phyloP scores from a whole-genome alignment of 2,329 filamentous ascomycete species.

The Sporothrix phasma region DNA sequence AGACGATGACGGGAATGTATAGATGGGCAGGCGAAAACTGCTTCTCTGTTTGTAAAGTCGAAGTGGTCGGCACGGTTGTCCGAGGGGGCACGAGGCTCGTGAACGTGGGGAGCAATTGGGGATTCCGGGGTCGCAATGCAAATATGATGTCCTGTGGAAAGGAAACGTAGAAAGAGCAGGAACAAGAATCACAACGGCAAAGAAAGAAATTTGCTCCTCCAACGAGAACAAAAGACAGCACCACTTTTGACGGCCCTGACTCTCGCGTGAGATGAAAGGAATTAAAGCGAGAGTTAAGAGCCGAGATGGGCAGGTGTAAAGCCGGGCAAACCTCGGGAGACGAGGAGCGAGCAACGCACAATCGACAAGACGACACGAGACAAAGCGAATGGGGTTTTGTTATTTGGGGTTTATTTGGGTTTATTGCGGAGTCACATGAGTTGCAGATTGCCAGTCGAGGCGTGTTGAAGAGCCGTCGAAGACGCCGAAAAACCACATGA shows the following conservation, averaged over 20 bases:
- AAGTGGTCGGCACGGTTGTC: background rate
- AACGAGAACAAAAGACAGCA: background rate
- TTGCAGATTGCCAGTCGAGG: no score
- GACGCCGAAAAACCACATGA: background rate
- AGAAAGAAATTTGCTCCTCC: background rate
- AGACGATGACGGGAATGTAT: background rate
- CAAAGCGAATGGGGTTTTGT: background rate
- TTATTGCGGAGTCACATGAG: background rate
- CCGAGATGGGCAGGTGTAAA: background rate
- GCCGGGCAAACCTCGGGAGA: slow-evolving; percentile 12
- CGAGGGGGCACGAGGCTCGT: slow-evolving; percentile 2
- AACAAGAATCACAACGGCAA: background rate
- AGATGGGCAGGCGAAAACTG: background rate
- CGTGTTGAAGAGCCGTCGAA: no score
- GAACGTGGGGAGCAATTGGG: background rate
- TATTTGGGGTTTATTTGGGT: no score
- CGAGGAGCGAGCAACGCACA: background rate
- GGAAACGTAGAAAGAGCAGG: background rate
- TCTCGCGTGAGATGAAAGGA: background rate
- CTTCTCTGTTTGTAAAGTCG: background rate
- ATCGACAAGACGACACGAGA: background rate
- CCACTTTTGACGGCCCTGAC: background rate
- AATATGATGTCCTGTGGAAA: background rate
- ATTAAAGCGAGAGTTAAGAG: background rate
- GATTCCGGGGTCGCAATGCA: background rate